Evolutionary conservation across 306 rosid genomes (phyloP).

Genomic region (Acacia crassicarpa): DNA sequence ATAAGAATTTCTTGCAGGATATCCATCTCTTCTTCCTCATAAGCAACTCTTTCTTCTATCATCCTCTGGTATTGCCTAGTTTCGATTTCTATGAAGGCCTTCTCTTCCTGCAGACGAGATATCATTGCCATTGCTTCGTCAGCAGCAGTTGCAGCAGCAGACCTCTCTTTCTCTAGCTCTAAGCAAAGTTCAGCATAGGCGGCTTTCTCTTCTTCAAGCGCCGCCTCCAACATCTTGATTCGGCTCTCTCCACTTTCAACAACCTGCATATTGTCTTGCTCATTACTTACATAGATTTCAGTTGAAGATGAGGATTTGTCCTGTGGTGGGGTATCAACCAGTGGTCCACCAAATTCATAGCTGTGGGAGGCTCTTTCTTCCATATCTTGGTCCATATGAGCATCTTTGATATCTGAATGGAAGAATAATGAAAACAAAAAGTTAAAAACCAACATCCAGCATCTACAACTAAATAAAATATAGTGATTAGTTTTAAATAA

Average conservation of each 20-base stretch:
- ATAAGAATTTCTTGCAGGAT: conserved; percentile 83
- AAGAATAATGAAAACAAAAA: conserved; percentile 20
- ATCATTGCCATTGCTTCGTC: conserved; percentile 99
- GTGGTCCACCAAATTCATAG: conserved; percentile 49
- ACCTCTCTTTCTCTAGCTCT: conserved; percentile 97
- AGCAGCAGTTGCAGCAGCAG: conserved; percentile 88
- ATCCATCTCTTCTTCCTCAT: conserved; percentile 87
- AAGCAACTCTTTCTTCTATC: conserved; percentile 74
- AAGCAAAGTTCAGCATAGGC: conserved; percentile 64
- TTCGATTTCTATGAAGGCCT: conserved; percentile 74
- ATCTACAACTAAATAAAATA: conserved; percentile 11
- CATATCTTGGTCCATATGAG: conserved; percentile 33
- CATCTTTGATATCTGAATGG: conserved; percentile 44
- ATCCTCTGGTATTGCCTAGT: conserved; percentile 70
- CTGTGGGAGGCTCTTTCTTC: conserved; percentile 43
- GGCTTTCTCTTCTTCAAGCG: conserved; percentile 65
- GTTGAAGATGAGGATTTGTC: conserved; percentile 37
- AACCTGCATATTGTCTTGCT: conserved; percentile 31
- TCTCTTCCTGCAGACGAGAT: conserved; percentile 76
- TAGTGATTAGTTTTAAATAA: conserved; percentile 5
- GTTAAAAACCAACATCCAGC: conserved; percentile 28
- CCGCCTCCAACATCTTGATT: conserved; percentile 56
- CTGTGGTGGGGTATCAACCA: conserved; percentile 40
- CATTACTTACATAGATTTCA: conserved; percentile 27
- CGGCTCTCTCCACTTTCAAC: conserved; percentile 42